phyloP scores from a whole-genome alignment of 78 protist genomes.

The Dictyostelium citrinum region DNA sequence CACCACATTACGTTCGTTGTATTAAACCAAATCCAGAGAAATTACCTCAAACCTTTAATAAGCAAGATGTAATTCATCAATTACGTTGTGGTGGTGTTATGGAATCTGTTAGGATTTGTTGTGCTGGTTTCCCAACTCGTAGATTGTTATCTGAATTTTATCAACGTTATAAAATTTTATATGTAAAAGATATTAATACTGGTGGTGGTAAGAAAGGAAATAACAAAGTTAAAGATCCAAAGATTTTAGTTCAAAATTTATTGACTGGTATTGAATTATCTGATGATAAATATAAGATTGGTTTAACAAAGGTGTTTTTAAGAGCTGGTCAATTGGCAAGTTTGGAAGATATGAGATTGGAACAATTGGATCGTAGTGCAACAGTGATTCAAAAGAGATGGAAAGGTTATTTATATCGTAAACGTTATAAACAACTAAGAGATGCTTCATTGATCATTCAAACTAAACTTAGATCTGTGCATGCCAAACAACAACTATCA shows the following conservation, averaged over 20 bases:
- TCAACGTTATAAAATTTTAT: conserved; percentile 54
- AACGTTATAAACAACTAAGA: neutral
- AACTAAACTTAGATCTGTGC: conserved; percentile 24
- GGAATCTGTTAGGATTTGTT: conserved; percentile 77
- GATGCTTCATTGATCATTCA: conserved; percentile 41
- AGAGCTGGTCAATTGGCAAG: conserved; percentile 81
- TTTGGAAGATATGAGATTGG: conserved; percentile 57
- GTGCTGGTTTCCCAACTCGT: conserved; percentile 83
- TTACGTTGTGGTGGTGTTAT: conserved; percentile 85
- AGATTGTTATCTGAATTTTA: conserved; percentile 31
- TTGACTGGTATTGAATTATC: conserved; percentile 5
- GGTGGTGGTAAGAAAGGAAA: neutral
- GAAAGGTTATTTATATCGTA: neutral
- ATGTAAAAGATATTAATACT: neutral
- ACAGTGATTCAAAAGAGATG: conserved; percentile 53
- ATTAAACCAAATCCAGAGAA: conserved; percentile 91
- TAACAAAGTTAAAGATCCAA: conserved; percentile 29
- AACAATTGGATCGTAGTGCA: conserved; percentile 37
- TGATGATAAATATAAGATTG: conserved; percentile 58
- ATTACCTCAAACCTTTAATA: conserved; percentile 46
- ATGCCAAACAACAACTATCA: neutral
- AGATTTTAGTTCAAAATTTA: conserved; percentile 8
- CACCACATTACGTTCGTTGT: conserved; percentile 92
- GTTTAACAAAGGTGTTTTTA: conserved; percentile 71
- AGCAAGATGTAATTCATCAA: conserved; percentile 67